Base-by-base conservation (phyloP, 768 basidiomycete genomes). In the Phylloporus arenicola region DNA sequence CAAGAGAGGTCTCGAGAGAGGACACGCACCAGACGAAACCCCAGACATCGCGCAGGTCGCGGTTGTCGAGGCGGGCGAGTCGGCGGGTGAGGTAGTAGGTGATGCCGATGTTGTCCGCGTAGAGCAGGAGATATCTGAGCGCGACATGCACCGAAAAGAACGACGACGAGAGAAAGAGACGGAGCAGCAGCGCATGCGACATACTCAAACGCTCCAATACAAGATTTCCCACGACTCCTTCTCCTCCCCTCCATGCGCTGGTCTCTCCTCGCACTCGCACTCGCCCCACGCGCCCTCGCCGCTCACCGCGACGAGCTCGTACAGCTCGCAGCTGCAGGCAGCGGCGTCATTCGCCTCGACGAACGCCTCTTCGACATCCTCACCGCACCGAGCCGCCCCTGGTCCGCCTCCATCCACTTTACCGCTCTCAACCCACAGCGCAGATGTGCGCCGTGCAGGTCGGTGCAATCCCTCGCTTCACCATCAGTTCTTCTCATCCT, bases 111-210 rank as follows among this genome's bases (percentile, higher is more conserved):
- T 92, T 89, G 73, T 91, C 87, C 14, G 84, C 76, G 68, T 93
- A 92, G 34, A 81, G 57, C 56, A 80, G 78, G 50, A 93, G 80
- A 64, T 97, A 97, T 60, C 85, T 81, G 56, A 97, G 83, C 27
- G 93, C 93, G 59, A 94, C 86, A 74, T 94, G 88, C 48, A 95
- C 88, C 11, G 88, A 88, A 73, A 96, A 97, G 75, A 90, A 97
- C 31, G 84, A 83, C 4, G 90, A 87, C 17, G 90, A 92, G 50
- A 94, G 84, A 67, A 96, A 95, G 43, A 97, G 83, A 27, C 93
- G 86, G 48, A 97, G 80, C 46, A 94, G 84, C 53, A 92, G 76
- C 41, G 82, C 88, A 86, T 92, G 88, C 58, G 86, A 88, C 68
- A 77, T 30, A 22, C n/a, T 24, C 17, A 3, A 24, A 16, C 31